Evolutionary conservation across 2,329 filamentous ascomycete genomes (phyloP).

Genomic region (Hymenoscyphus fructigenus): DNA sequence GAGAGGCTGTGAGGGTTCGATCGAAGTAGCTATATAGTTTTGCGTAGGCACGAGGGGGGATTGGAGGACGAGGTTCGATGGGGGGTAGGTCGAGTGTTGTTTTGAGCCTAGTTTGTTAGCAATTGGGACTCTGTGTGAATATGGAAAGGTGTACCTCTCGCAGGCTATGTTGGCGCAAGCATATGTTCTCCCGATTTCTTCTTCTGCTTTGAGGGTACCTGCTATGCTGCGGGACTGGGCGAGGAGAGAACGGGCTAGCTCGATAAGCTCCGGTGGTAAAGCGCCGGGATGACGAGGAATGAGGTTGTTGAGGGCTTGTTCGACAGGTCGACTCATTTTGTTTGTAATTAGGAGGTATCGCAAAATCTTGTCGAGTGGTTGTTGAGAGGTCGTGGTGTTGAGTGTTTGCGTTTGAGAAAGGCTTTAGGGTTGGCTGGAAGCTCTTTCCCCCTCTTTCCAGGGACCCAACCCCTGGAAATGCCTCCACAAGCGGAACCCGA

Average conservation of each 20-base stretch:
- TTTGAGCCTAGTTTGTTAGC: slow-evolving; percentile 61
- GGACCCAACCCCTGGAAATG: background rate
- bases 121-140: too few species aligned
- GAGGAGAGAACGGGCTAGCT: slow-evolving; percentile 70
- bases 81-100: slow-evolving; percentile 73
- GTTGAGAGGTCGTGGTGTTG: background rate
- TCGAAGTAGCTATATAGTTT: slow-evolving; percentile 81
- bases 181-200: slow-evolving; percentile 83
- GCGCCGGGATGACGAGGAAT: slow-evolving; percentile 70
- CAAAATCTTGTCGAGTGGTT: background rate
- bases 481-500: background rate
- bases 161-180: slow-evolving; percentile 89
- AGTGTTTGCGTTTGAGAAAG: background rate
- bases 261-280: slow-evolving; percentile 67
- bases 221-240: slow-evolving; percentile 79
- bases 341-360: background rate
- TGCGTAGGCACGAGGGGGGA: slow-evolving; percentile 77
- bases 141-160: too few species aligned
- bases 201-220: slow-evolving; percentile 75
- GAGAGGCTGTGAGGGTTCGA: slow-evolving; percentile 55
- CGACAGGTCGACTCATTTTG: slow-evolving; percentile 72
- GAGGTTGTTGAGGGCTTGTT: slow-evolving; percentile 70
- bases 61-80: slow-evolving; percentile 73
- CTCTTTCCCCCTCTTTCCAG: background rate
- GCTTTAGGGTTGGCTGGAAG: background rate